Conservation (phyloP, 2,329 filamentous ascomycete species). For the Xylariaceae sp. region DNA sequence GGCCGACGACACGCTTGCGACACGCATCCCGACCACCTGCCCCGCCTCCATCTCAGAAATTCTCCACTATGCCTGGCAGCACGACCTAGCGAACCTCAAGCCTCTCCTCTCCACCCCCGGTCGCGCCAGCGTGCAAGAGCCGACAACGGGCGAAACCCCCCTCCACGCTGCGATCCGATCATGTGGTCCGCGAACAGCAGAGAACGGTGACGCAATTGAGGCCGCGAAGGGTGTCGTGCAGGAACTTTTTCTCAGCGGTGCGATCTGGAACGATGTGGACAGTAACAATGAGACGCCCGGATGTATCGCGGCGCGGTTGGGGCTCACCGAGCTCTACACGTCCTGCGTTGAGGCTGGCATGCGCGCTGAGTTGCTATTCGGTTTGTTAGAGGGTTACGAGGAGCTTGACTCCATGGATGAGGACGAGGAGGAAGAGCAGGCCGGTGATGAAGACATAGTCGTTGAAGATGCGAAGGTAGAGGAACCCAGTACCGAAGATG, state of each 20-base stretch:
- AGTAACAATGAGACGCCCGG: slow-evolving; percentile 82
- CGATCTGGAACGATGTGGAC: slow-evolving; percentile 97
- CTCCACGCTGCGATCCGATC: slow-evolving; percentile 86
- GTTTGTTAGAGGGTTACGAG: slow-evolving; percentile 76
- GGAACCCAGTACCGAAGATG: slow-evolving; percentile 14
- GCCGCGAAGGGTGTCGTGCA: slow-evolving; percentile 63
- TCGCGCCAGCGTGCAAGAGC: slow-evolving; percentile 71
- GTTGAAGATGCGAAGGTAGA: slow-evolving; percentile 9
- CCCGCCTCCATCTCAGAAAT: slow-evolving; percentile 47
- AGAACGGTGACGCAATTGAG: slow-evolving; percentile 40
- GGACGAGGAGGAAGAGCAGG: slow-evolving; percentile 43
- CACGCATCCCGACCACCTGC: slow-evolving; percentile 50
- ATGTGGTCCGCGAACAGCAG: slow-evolving; percentile 43
- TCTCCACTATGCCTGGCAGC: slow-evolving; percentile 51
- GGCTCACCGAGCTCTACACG: slow-evolving; percentile 67
- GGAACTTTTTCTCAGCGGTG: slow-evolving; percentile 78
- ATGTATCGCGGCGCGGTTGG: slow-evolving; percentile 70
- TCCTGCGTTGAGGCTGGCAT: slow-evolving; percentile 86
- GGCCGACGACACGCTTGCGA: slow-evolving; percentile 45
- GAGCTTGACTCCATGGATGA: slow-evolving; percentile 50
- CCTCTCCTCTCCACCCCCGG: slow-evolving; percentile 60
- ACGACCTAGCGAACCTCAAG: slow-evolving; percentile 62
- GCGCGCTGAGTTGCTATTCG: slow-evolving; percentile 80
- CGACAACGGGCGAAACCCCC: slow-evolving; percentile 78
- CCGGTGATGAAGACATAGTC: slow-evolving; percentile 32